Evolutionary conservation across 1,139 yeast species (phyloP), one percentile per base, ranked within the genome.

Genomic region (Kodamaea arcana): DNA sequence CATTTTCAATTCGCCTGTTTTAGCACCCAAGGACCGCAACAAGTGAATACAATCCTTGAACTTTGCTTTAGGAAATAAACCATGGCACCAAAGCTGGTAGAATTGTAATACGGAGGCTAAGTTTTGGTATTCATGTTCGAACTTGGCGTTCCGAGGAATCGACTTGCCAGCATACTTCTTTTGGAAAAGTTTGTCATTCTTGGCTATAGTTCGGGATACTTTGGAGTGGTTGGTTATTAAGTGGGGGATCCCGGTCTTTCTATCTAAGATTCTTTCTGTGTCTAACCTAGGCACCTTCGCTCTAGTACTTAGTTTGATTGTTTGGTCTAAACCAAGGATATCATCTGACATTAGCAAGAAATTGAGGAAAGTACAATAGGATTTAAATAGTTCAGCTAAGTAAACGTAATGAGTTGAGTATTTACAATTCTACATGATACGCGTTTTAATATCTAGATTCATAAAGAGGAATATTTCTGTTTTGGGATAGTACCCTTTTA

Each of bases 51-150:
- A 81, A 52, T 85, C 95, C 35, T 67, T 63, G 46, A 86, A 84
- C 41, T 74, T 80, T 2, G 94, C 88, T 55, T 80, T 80, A 9
- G 95, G 94, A 47, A 75, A 86, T 34, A 86, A 52, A 4, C 79
- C 75, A 54, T 86, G 95, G 18, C 90, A 88, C 95, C 95, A 86
- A 22, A 86, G 56, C 56, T 85, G 94, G 57, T 85, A 86, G 48
- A 76, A 78, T 41, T 75, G 78, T 18, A 85, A 59, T 2, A 86
- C 62, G 11, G 64, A 54, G 6, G 65, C 56, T 29, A 70, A 52
- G 37, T 68, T 72, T 7, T 65, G 60, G 27, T 60, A 63, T 39
- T 73, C 78, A 27, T 62, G 64, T 10, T 65, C 66, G 23, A 57
- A 51, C 37, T 58, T 65, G 48, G 48, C 35, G 55, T 54, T 20